Conservation (phyloP, 2,329 filamentous ascomycete species). For the Furcasterigmium sp. region DNA sequence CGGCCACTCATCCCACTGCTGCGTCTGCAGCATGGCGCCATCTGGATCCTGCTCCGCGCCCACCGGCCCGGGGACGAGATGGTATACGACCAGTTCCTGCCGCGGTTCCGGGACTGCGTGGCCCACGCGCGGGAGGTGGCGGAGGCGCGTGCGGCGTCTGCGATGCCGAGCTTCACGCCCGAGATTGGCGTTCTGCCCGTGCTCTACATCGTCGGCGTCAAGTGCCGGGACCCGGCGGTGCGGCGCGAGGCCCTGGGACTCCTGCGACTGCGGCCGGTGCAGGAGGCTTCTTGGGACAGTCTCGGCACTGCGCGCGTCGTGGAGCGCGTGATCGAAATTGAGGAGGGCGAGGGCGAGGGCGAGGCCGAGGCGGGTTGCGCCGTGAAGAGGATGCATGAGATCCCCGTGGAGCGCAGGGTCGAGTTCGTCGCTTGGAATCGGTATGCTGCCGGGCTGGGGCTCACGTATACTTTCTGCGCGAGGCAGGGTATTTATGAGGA, state of each 20-base stretch:
- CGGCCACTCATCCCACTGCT: slow-evolving; percentile 18
- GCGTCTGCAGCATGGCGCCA: slow-evolving; percentile 23
- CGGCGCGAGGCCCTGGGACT: slow-evolving; percentile 22
- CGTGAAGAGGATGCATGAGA: slow-evolving; percentile 19
- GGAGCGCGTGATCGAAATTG: slow-evolving; percentile 27
- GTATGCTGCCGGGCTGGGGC: slow-evolving; percentile 17
- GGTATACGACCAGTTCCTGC: slow-evolving; percentile 21
- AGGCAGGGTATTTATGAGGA: slow-evolving; percentile 16
- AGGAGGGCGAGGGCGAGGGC: slow-evolving; percentile 18
- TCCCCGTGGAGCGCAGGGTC: slow-evolving; percentile 20
- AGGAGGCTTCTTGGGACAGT: slow-evolving; percentile 29
- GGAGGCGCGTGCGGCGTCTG: slow-evolving; percentile 14
- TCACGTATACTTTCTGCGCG: slow-evolving; percentile 23
- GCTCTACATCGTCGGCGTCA: slow-evolving; percentile 27
- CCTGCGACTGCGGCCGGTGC: slow-evolving; percentile 16
- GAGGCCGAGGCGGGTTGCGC: no score
- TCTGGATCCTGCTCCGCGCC: slow-evolving; percentile 18
- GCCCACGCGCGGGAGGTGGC: slow-evolving; percentile 16
- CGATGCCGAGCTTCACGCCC: slow-evolving; percentile 23
- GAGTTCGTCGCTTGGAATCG: slow-evolving; percentile 21
- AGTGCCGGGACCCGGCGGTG: slow-evolving; percentile 26
- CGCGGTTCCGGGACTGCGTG: slow-evolving; percentile 21
- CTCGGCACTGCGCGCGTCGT: slow-evolving; percentile 19
- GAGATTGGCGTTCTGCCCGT: slow-evolving; percentile 25
- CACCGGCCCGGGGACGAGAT: slow-evolving; percentile 19